Percentiles rank a stretch among this genome's conserved stretches.
phyloP scores from a whole-genome alignment of 495 filamentous ascomycete species.

The Jackrogersella minutella region DNA sequence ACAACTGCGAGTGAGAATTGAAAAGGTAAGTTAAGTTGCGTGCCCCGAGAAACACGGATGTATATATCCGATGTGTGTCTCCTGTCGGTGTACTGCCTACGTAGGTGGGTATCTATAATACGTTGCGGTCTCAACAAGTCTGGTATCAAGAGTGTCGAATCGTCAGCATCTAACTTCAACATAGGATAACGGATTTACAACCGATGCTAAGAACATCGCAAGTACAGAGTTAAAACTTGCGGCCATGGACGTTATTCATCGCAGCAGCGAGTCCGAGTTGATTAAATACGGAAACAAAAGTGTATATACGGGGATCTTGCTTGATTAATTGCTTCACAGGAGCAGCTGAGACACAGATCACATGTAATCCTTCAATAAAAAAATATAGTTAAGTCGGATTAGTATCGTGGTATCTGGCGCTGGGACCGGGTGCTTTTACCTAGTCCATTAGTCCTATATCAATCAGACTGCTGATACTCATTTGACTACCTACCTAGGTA shows the following conservation, averaged over 20 bases:
- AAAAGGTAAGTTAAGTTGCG: constrained; percentile 34
- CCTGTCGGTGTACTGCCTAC: too few species aligned
- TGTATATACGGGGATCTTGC: not conserved
- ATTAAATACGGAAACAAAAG: constrained; percentile 32
- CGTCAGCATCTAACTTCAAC: not conserved
- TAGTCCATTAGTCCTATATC: too few species aligned
- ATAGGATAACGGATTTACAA: constrained; percentile 12
- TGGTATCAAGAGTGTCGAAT: too few species aligned
- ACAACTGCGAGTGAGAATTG: constrained; percentile 22
- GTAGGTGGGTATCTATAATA: too few species aligned
- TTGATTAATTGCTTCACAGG: not conserved
- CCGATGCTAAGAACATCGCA: constrained; percentile 13
- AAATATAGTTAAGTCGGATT: too few species aligned
- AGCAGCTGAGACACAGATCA: not conserved
- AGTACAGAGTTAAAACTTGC: constrained; percentile 28
- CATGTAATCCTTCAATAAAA: not conserved
- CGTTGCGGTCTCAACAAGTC: too few species aligned
- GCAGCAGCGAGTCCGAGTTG: constrained; percentile 25
- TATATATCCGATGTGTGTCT: too few species aligned
- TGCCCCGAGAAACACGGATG: too few species aligned
- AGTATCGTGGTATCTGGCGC: too few species aligned
- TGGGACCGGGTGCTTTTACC: too few species aligned
- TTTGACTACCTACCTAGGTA: not conserved
- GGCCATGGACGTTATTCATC: constrained; percentile 15
- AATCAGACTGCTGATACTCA: not conserved